Evolutionary conservation across 495 filamentous ascomycete genomes (phyloP).

Genomic region (Penicillium paradoxum): DNA sequence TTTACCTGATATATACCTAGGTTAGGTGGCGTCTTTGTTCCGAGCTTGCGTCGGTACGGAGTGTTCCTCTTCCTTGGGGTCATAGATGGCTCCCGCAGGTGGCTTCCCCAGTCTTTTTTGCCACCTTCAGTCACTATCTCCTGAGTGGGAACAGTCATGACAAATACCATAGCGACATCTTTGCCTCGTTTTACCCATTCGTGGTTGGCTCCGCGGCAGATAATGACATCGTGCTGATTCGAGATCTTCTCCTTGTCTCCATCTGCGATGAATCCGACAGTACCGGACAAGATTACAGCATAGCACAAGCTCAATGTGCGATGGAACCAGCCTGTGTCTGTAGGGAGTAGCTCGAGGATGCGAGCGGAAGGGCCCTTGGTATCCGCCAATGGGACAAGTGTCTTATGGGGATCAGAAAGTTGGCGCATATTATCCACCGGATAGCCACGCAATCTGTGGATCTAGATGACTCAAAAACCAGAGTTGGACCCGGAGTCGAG

Average conservation of each 20-base stretch:
- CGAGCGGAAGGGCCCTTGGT: conserved; percentile 26
- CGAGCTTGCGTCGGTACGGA: no score
- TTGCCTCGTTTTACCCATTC: conserved; percentile 27
- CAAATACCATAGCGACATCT: conserved; percentile 19
- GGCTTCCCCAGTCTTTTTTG: conserved; percentile 16
- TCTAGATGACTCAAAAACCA: conserved; percentile 22
- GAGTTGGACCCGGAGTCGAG: conserved; percentile 14
- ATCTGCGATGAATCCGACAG: conserved; percentile 20
- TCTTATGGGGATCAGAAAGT: conserved; percentile 17
- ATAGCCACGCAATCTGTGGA: conserved; percentile 24
- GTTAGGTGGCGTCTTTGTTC: no score
- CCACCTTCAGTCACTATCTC: conserved; percentile 20
- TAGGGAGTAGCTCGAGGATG: conserved; percentile 18
- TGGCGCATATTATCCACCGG: conserved; percentile 21
- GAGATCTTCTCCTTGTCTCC: conserved; percentile 21
- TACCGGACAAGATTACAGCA: conserved; percentile 18
- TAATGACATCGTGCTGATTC: conserved; percentile 24
- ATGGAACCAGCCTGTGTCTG: conserved; percentile 24
- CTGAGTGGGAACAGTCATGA: conserved; percentile 18
- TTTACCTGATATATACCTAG: no score
- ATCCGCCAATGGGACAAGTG: conserved; percentile 25
- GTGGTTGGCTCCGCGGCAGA: conserved; percentile 23
- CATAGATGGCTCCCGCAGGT: conserved; percentile 19
- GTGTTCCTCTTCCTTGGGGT: conserved; percentile 21
- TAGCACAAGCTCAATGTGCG: conserved; percentile 27